Percentiles rank a stretch among this genome's conserved stretches.
Conservation (phyloP, 805 yeast genomes). For the Hanseniaspora valbyensis region DNA sequence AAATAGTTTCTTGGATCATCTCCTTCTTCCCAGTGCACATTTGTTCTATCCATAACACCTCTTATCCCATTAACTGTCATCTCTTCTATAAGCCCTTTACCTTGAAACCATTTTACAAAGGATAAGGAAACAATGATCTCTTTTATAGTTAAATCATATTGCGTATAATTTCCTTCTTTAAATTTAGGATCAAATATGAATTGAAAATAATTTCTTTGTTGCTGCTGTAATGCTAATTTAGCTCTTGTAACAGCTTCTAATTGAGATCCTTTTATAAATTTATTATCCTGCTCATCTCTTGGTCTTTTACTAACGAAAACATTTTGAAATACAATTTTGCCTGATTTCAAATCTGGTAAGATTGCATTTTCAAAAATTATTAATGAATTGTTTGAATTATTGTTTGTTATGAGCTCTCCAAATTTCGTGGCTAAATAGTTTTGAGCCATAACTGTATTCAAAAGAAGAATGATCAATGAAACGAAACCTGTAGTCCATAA, state of each 20-base stretch:
- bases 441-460: slow-evolving; percentile 48
- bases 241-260: slow-evolving; percentile 57
- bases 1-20: slow-evolving; percentile 76
- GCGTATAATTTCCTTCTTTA: slow-evolving; percentile 93
- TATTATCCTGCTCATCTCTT: slow-evolving; percentile 30
- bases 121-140: slow-evolving; percentile 71
- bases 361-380: slow-evolving; percentile 90
- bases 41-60: slow-evolving; percentile 87
- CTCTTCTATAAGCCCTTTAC: slow-evolving; percentile 73
- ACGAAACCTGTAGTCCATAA: slow-evolving; percentile 89
- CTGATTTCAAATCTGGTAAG: slow-evolving; percentile 87
- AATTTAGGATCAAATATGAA: slow-evolving; percentile 32
- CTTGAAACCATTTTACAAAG: slow-evolving; percentile 78
- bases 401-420: slow-evolving; percentile 69
- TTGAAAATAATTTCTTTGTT: slow-evolving; percentile 15
- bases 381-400: slow-evolving; percentile 58
- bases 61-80: slow-evolving; percentile 74
- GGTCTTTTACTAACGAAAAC: slow-evolving; percentile 85
- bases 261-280: slow-evolving; percentile 61
- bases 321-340: slow-evolving; percentile 70
- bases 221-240: slow-evolving; percentile 27
- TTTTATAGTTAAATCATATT: slow-evolving; percentile 83
- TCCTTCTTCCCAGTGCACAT: slow-evolving; percentile 68
- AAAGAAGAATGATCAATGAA: slow-evolving; percentile 61
- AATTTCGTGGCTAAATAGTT: slow-evolving; percentile 71